Conservation (phyloP, 306 rosid species). For the Hylodesmum podocarpum region DNA sequence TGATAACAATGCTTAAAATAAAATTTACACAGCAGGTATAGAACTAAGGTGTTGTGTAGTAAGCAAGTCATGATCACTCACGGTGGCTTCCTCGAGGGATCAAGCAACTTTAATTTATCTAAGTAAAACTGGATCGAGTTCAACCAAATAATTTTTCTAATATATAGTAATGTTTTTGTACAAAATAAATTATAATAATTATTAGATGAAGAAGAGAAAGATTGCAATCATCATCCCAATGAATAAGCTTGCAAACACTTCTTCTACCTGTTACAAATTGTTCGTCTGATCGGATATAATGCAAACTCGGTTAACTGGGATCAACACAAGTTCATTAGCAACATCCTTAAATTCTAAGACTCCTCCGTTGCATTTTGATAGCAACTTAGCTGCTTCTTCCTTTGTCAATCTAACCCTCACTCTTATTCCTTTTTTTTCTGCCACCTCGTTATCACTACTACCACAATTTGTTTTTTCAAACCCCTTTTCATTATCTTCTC, state of each 20-base stretch:
- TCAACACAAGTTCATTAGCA: conserved; percentile 39
- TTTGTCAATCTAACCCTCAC: conserved; percentile 69
- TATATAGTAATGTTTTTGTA: neutral
- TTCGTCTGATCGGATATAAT: neutral
- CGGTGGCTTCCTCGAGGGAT: too few species aligned
- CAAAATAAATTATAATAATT: neutral
- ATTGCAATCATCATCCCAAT: neutral
- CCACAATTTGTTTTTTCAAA: neutral
- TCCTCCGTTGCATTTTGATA: conserved; percentile 62
- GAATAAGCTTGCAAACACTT: neutral
- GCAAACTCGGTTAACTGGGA: conserved; percentile 36
- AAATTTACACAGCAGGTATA: too few species aligned
- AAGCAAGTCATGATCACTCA: too few species aligned
- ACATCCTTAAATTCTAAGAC: conserved; percentile 55
- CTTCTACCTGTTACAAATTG: neutral
- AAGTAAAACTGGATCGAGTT: neutral
- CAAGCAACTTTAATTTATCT: neutral
- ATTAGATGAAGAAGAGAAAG: neutral
- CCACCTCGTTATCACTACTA: neutral
- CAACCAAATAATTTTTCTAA: neutral
- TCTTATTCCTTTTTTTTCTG: conserved; percentile 39
- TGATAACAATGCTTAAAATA: too few species aligned
- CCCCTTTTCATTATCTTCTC: conserved; percentile 34
- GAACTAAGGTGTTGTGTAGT: too few species aligned
- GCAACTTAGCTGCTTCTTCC: conserved; percentile 58